Evolutionary conservation across 352 stramenopile genomes (phyloP).

Genomic region (Pythium monospermum): DNA sequence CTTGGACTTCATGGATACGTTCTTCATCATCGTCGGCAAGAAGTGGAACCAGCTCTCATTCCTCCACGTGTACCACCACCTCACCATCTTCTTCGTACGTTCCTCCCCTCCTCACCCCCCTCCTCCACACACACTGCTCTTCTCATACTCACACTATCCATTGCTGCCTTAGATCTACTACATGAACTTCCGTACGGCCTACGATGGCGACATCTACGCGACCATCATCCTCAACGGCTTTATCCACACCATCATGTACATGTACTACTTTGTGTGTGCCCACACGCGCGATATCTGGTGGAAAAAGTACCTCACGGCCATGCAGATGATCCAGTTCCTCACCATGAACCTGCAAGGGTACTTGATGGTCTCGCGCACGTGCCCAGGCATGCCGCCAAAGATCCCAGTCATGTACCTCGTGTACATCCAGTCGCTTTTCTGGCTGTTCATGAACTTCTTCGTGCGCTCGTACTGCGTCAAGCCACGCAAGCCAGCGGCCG

Average conservation of each 20-base stretch:
- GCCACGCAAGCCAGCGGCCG: constrained; percentile 10
- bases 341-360: constrained; percentile 48
- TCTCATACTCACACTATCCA: too few relatives aligned
- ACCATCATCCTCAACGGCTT: constrained; percentile 94
- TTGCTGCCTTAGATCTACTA: constrained; percentile 78
- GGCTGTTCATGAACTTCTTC: constrained; percentile 93
- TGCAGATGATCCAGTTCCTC: constrained; percentile 92
- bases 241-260: constrained; percentile 97
- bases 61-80: constrained; percentile 95
- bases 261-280: constrained; percentile 95
- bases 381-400: constrained; percentile 40
- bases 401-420: constrained; percentile 83
- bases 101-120: not conserved
- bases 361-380: constrained; percentile 64
- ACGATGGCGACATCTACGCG: constrained; percentile 92
- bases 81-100: constrained; percentile 85
- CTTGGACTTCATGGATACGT: constrained; percentile 56
- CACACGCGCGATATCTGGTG: constrained; percentile 95
- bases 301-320: constrained; percentile 91
- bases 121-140: too few relatives aligned
- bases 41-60: constrained; percentile 94
- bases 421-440: constrained; percentile 94
- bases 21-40: constrained; percentile 94
- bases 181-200: constrained; percentile 87
- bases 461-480: constrained; percentile 9